These are phyloP conservation scores for Durotheca rogersii DNA, from an alignment of 495 filamentous ascomycete genomes.

Conservation along the genomic window DNA sequence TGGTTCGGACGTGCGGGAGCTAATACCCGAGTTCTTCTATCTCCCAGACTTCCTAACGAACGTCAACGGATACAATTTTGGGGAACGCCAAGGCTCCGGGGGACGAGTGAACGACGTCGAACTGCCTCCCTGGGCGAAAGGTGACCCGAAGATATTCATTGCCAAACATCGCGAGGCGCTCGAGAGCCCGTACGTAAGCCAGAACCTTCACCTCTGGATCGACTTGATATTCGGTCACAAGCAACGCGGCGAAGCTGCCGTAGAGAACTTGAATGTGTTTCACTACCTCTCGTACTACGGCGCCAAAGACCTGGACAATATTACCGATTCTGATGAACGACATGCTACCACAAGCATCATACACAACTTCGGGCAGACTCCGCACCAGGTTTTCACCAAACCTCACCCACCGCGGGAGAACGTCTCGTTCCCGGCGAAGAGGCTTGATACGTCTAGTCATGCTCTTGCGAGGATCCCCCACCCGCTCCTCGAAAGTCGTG, in stretches of 20 bases:
- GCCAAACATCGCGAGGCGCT: slow-evolving; percentile 91
- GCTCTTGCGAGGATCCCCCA: slow-evolving; percentile 78
- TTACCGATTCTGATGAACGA: slow-evolving; percentile 81
- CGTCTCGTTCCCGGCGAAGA: slow-evolving; percentile 56
- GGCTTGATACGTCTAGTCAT: slow-evolving; percentile 77
- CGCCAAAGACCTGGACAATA: slow-evolving; percentile 87
- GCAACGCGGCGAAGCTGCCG: slow-evolving; percentile 88
- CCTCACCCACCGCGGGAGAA: slow-evolving; percentile 75
- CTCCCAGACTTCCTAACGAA: slow-evolving; percentile 92
- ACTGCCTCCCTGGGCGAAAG: slow-evolving; percentile 94
- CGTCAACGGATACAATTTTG: slow-evolving; percentile 91
- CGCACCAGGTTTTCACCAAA: slow-evolving; percentile 86
- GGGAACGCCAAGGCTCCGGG: slow-evolving; percentile 73
- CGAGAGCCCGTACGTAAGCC: slow-evolving; percentile 90
- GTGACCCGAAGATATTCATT: slow-evolving; percentile 93
- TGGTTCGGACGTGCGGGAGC: slow-evolving; percentile 88
- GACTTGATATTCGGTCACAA: slow-evolving; percentile 94
- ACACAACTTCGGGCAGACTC: slow-evolving; percentile 97
- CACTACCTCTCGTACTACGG: slow-evolving; percentile 93
- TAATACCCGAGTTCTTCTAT: slow-evolving; percentile 96
- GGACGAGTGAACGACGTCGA: slow-evolving; percentile 79
- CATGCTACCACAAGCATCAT: slow-evolving; percentile 91
- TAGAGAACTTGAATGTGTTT: slow-evolving; percentile 93
- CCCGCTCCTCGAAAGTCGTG: slow-evolving; percentile 76
- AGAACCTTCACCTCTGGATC: slow-evolving; percentile 90